Conservation (phyloP, 768 basidiomycete genomes). For the Candolleomyces aberdarensis region DNA sequence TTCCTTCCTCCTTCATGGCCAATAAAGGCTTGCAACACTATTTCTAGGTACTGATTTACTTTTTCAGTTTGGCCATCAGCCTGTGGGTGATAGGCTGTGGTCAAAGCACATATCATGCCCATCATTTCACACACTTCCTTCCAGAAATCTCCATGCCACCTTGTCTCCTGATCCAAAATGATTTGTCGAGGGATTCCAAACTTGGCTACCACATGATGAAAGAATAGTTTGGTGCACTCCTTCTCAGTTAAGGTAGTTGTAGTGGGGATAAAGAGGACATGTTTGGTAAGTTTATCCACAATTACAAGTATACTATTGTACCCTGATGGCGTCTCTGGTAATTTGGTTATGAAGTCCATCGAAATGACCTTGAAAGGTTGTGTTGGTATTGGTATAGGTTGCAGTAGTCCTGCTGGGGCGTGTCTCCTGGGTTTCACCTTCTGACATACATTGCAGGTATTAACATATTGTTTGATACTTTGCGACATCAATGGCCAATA, state of each 20-base stretch:
- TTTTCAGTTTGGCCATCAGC: conserved; percentile 36
- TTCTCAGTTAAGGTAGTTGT: conserved; percentile 18
- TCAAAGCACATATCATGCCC: conserved; percentile 21
- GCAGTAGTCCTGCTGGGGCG: conserved; percentile 28
- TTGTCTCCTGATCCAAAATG: conserved; percentile 25
- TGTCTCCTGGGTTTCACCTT: conserved; percentile 14
- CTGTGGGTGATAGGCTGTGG: conserved; percentile 28
- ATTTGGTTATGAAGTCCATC: conserved; percentile 34
- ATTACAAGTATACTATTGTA: conserved; percentile 30
- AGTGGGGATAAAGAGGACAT: conserved; percentile 35
- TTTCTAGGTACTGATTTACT: conserved; percentile 28
- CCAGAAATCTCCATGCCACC: conserved; percentile 27
- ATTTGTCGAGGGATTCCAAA: conserved; percentile 24
- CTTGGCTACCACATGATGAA: conserved; percentile 22
- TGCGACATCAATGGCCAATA: conserved; percentile 31
- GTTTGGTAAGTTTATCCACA: conserved; percentile 36
- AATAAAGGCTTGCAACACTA: conserved; percentile 8
- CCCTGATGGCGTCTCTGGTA: conserved; percentile 24
- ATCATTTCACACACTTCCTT: conserved; percentile 20
- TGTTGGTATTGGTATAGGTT: conserved; percentile 30
- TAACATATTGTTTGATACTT: conserved; percentile 17
- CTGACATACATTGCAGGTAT: conserved; percentile 25
- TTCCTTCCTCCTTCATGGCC: conserved; percentile 21
- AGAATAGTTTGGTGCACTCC: conserved; percentile 26
- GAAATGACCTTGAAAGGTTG: conserved; percentile 27